These are phyloP conservation scores for Hypsizygus marmoreus DNA, from an alignment of 768 basidiomycete species.

Conservation along the genomic window DNA sequence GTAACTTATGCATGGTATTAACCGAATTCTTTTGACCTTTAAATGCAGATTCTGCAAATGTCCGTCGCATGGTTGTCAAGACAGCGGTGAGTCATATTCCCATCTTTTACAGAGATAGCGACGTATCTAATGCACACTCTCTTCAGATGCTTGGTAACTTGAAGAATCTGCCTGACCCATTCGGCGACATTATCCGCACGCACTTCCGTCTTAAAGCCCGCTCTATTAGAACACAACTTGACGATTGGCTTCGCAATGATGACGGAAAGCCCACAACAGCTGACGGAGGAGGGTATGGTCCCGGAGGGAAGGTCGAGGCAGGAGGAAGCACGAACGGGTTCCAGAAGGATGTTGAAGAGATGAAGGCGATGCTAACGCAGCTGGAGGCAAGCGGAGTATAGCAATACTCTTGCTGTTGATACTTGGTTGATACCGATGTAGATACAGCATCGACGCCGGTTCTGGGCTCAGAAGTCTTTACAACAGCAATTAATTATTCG, in stretches of 20 bases:
- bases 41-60: constrained; percentile 80
- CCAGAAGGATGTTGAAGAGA: constrained; percentile 68
- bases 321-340: constrained; percentile 60
- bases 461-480: too few species aligned
- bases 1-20: not conserved
- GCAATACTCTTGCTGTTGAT: too few species aligned
- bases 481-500: too few species aligned
- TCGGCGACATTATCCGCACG: constrained; percentile 82
- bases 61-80: constrained; percentile 88
- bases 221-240: constrained; percentile 69
- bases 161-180: constrained; percentile 81
- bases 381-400: constrained; percentile 23
- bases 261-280: constrained; percentile 62
- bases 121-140: constrained; percentile 5
- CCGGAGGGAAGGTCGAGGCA: constrained; percentile 31
- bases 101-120: not conserved
- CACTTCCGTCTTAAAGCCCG: constrained; percentile 88
- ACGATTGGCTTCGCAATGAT: constrained; percentile 75
- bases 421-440: too few species aligned
- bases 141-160: constrained; percentile 82
- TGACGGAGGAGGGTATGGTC: constrained; percentile 53
- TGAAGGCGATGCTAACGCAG: constrained; percentile 60
- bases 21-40: not conserved
- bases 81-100: constrained; percentile 69
- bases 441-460: too few species aligned